Evolutionary conservation across 2,329 filamentous ascomycete species (phyloP), one percentile per base, ranked within the genome.

Genomic region (Apiospora arundinis): DNA sequence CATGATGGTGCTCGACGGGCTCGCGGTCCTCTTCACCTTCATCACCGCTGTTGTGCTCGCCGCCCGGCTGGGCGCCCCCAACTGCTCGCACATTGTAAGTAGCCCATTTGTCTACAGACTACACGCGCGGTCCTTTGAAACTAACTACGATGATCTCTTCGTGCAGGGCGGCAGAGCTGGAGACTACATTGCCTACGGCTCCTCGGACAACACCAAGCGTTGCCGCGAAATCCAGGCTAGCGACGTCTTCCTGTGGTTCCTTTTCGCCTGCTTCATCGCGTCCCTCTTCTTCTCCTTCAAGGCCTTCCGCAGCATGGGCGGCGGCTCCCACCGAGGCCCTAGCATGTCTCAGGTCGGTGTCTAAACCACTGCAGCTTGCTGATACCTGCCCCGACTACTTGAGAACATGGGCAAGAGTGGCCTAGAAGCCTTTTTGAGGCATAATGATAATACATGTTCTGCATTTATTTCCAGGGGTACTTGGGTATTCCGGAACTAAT

Each of bases 221-320:
- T 95, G 93, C 83, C 90, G 89, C 74, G 90, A 94, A 82, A 88
- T 93, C 21, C 93, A 95, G 83, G 93, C 93, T 48, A 88, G 89
- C 73, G 90, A 89, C 45, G 92, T 89, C 48, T 95, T 95, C 83
- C 87, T 94, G 82, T 95, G 92, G 92, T 95, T 95, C 83, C 87
- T 93, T 67, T 93, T 92, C 80, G 86, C 84, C 49, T 85, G 87
- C 37, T 92, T 92, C 77, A 82, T 85, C 40, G 90, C 84, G 4
- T 86, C 87, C 52, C 79, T 90, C 63, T 83, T 89, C 78, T 86
- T 93, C 74, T 82, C 87, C 70, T 80, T 90, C 76, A 82, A 84
- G 72, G 85, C 87, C 71, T 85, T 87, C 75, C 85, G 87, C 65
- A 86, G 89, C 52, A 82, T 85, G 70, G 80, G 82, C 71, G 82